A percentile compares a stretch with the other conserved stretches of the same genome.
Conservation (phyloP, 106 monocot species). For the Dendrobium huoshanense region DNA sequence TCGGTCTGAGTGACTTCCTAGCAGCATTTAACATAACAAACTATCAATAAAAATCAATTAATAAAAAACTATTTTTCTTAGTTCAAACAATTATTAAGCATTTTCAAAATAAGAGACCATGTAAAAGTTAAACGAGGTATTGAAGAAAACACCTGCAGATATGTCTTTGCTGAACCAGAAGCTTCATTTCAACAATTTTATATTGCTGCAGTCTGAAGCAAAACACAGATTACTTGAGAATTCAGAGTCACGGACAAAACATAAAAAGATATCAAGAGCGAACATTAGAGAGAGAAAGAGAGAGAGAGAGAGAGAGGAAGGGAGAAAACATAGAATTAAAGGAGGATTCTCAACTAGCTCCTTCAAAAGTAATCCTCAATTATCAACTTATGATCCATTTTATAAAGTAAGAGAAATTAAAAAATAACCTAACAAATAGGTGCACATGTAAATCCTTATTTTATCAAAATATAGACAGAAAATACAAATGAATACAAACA, state of each 20-base stretch:
- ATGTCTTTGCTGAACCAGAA: conserved; percentile 92
- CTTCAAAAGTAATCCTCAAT: too few relatives aligned
- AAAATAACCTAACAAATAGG: too few relatives aligned
- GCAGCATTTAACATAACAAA: not conserved
- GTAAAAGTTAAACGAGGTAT: not conserved
- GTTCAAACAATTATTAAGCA: not conserved
- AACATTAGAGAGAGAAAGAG: too few relatives aligned
- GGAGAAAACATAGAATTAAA: too few relatives aligned
- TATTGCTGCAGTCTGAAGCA: conserved; percentile 64
- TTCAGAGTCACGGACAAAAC: not conserved
- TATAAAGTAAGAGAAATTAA: too few relatives aligned
- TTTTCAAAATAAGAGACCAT: not conserved
- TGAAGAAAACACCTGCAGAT: conserved; percentile 65
- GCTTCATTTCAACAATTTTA: conserved; percentile 96
- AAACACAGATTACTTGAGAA: not conserved
- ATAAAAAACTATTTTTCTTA: not conserved
- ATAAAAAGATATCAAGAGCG: too few relatives aligned
- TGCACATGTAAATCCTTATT: too few relatives aligned
- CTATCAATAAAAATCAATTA: not conserved
- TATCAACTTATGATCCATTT: too few relatives aligned
- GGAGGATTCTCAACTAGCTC: too few relatives aligned
- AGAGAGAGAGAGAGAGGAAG: too few relatives aligned
- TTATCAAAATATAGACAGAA: too few relatives aligned
- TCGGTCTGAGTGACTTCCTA: not conserved
- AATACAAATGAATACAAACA: too few relatives aligned